Percentiles rank a stretch among this genome's conserved stretches.
Evolutionary conservation across 2,329 filamentous ascomycete genomes (phyloP).

Genomic region (Aspergillus sp.): DNA sequence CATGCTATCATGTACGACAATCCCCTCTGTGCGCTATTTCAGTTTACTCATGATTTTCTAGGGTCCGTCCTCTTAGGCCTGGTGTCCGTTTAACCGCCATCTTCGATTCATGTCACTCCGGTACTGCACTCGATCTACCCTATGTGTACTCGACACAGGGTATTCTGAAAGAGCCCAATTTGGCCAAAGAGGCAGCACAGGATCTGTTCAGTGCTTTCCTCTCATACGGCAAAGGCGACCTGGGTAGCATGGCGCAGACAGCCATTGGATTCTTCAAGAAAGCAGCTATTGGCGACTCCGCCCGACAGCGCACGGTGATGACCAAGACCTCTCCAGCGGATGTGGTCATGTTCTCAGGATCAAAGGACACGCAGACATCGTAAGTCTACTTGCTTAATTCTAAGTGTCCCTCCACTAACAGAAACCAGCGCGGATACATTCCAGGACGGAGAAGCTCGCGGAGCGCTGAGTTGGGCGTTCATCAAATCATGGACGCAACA

Average conservation of each 20-base stretch:
- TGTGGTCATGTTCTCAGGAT: conserved; percentile 96
- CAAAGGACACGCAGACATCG: conserved; percentile 86
- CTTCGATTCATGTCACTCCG: conserved; percentile 68
- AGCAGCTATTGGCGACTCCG: conserved; percentile 73
- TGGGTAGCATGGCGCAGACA: conserved; percentile 74
- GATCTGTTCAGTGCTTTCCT: conserved; percentile 65
- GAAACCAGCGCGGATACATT: conserved; percentile 76
- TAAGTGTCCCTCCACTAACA: neutral
- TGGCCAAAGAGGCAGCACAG: conserved; percentile 66
- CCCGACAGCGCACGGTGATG: conserved; percentile 73
- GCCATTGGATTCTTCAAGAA: conserved; percentile 87
- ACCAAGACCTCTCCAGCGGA: conserved; percentile 95
- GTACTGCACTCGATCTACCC: conserved; percentile 65
- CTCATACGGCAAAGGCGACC: conserved; percentile 78
- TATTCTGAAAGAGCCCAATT: conserved; percentile 66
- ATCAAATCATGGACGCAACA: conserved; percentile 85
- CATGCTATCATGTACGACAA: conserved; percentile 61
- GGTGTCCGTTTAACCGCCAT: conserved; percentile 78
- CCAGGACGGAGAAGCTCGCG: conserved; percentile 84
- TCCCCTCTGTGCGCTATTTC: neutral
- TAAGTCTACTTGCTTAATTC: conserved; percentile 18
- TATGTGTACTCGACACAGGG: conserved; percentile 67
- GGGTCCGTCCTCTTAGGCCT: conserved; percentile 71
- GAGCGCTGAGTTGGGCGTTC: conserved; percentile 97
- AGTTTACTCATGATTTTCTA: conserved; percentile 3